Percentiles rank a stretch among this genome's conserved stretches.
These are phyloP conservation scores for Ochetophila trinervis DNA, from an alignment of 306 rosid genomes.

Conservation along the genomic window DNA sequence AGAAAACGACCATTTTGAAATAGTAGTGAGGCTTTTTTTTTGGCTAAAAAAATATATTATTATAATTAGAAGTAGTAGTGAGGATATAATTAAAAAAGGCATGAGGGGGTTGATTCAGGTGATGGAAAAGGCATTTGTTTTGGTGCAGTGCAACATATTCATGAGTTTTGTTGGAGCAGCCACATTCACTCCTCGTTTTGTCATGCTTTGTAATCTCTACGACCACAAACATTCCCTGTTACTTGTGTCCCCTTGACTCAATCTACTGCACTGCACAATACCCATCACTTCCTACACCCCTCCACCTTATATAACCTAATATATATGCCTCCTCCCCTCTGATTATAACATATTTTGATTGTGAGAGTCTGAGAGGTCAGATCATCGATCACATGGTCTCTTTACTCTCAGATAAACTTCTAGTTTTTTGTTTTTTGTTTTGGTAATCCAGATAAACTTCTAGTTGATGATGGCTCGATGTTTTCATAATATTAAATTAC, in stretches of 20 bases:
- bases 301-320: neutral
- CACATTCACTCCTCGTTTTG: constrained; percentile 22
- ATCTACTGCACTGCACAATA: constrained; percentile 4
- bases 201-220: constrained; percentile 33
- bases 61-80: no score
- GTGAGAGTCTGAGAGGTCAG: neutral
- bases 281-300: neutral
- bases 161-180: constrained; percentile 47
- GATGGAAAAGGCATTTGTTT: constrained; percentile 17
- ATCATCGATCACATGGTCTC: no score
- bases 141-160: constrained; percentile 48
- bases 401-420: no score
- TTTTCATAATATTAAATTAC: no score
- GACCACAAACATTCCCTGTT: constrained; percentile 73
- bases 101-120: constrained; percentile 22
- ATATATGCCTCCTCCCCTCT: neutral
- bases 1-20: constrained; percentile 1
- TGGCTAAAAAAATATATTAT: no score
- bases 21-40: no score
- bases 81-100: constrained; percentile 23
- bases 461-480: no score
- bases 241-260: constrained; percentile 66
- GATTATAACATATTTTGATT: neutral
- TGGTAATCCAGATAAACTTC: no score
- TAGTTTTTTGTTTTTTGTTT: no score